Evolutionary conservation across 2,329 filamentous ascomycete species (phyloP), one percentile per base, ranked within the genome.

Genomic region (Coleophoma eucalyptorum): DNA sequence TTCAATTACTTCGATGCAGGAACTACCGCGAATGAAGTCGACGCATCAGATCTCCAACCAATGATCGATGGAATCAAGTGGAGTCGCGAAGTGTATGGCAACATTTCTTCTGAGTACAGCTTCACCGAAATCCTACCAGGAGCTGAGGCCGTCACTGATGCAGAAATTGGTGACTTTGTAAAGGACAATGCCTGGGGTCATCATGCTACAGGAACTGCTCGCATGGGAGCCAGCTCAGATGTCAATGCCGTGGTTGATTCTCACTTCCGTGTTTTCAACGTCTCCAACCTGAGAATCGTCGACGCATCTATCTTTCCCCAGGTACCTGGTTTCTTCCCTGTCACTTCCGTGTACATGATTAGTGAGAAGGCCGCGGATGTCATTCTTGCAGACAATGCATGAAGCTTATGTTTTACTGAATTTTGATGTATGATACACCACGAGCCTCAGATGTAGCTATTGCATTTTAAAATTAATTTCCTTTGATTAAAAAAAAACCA

Each of bases 311-410:
- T 78, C 1, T 86, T 79, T 51, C 78, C 80, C 1, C 70, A 70
- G 49, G 80, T 70, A 26, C 70, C 70, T 1, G 80, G 80, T 54
- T 76, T 70, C 48, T 81, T 78, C 57, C 71, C 76, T 21, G 70
- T 73, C 4, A 61, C 77, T 1, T 72, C 79, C 0, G 74, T 74
- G 0, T 81, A 80, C 56, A 79, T 84, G 64, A 69, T 80, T 5
- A 73, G 72, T 1, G 81, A 86, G 69, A 86, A 85, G 70, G 82
- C 82, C 1, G 77, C 79, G 2, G 80, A 83, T 63, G 75, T 74
- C 5, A 83, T 85, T 20, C 44, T 46, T 5, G 42, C 38, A 1
- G 38, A 42, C n/a, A 42, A 42, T 42, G 13, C 38, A 8, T 26
- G 26, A 26, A 26, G 26, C 26, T 26, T 26, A 26, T 26, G 26